Percentiles rank a stretch among this genome's conserved stretches.
Evolutionary conservation across 2,329 filamentous ascomycete species (phyloP).

Genomic region (Botrytis galanthina): DNA sequence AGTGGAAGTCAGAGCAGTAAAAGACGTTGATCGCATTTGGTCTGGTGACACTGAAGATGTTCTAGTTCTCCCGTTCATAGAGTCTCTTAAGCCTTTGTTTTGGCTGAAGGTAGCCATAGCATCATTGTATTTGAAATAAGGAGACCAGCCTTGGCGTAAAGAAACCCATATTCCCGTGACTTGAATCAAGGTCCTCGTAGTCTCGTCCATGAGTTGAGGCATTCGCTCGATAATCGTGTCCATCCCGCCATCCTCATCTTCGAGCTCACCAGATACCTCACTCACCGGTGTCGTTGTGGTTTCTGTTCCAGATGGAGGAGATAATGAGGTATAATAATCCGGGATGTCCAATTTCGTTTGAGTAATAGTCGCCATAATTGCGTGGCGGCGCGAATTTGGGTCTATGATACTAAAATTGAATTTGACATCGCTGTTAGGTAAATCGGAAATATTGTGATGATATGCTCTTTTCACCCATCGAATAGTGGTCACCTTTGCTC

Average conservation of each 20-base stretch:
- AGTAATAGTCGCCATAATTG: slow-evolving; percentile 69
- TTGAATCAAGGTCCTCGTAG: slow-evolving; percentile 49
- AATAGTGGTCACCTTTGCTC: slow-evolving; percentile 54
- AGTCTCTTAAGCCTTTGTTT: slow-evolving; percentile 19
- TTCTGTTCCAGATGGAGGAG: slow-evolving; percentile 48
- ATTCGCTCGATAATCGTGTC: slow-evolving; percentile 37
- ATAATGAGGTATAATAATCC: slow-evolving; percentile 62
- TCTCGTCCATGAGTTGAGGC: slow-evolving; percentile 44
- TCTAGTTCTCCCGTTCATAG: slow-evolving; percentile 25
- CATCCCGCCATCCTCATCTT: slow-evolving; percentile 12
- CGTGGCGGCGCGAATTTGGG: slow-evolving; percentile 65
- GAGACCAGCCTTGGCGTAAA: slow-evolving; percentile 46
- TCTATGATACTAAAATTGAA: slow-evolving; percentile 79
- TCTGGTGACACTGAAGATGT: slow-evolving; percentile 35
- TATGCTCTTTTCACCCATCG: slow-evolving; percentile 63
- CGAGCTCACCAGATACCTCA: slow-evolving; percentile 21
- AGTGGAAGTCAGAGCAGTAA: slow-evolving; percentile 12
- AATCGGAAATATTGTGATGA: slow-evolving; percentile 39
- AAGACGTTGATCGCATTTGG: slow-evolving; percentile 23
- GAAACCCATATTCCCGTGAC: slow-evolving; percentile 53
- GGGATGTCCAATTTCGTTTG: slow-evolving; percentile 64
- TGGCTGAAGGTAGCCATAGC: slow-evolving; percentile 24
- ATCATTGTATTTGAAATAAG: slow-evolving; percentile 41
- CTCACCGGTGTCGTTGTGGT: slow-evolving; percentile 38
- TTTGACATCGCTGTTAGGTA: slow-evolving; percentile 46